phyloP scores from a whole-genome alignment of 257 asterid species.

The Plantago major region DNA sequence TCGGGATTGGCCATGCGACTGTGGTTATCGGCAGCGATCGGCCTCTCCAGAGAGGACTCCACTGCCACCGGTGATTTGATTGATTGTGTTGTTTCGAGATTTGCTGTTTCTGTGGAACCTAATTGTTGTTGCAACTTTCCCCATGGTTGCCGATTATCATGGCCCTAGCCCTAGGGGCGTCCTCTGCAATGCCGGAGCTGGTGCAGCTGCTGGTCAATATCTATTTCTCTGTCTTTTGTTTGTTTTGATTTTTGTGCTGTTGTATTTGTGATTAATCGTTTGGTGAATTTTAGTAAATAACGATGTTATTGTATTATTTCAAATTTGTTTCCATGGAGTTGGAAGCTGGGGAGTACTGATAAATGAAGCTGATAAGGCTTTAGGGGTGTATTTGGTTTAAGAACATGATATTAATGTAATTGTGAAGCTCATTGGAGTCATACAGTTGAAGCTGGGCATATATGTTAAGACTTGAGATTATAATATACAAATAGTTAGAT shows the following conservation, averaged over 20 bases:
- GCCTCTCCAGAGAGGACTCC: slow-evolving; percentile 80
- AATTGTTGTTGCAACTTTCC: slow-evolving; percentile 19
- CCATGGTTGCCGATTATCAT: slow-evolving; percentile 67
- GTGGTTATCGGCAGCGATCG: slow-evolving; percentile 53
- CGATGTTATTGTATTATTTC: neutral
- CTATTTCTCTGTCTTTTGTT: neutral
- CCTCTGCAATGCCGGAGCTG: slow-evolving; percentile 93
- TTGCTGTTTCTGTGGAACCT: slow-evolving; percentile 3
- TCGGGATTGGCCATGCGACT: slow-evolving; percentile 84
- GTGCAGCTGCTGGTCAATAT: slow-evolving; percentile 90
- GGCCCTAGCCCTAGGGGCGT: slow-evolving; percentile 59
- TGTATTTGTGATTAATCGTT: neutral
- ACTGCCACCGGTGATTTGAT: slow-evolving; percentile 15
- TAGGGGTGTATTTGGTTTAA: neutral
- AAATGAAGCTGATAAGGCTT: neutral
- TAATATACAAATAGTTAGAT: too few relatives aligned
- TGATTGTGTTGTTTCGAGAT: slow-evolving; percentile 9
- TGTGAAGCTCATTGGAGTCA: neutral
- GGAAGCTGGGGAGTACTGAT: neutral
- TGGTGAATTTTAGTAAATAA: neutral
- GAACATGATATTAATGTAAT: too few relatives aligned
- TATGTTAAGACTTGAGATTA: too few relatives aligned
- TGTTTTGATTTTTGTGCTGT: neutral
- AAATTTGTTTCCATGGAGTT: neutral
- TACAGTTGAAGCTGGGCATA: too few relatives aligned